These are phyloP conservation scores for Durotheca rogersii DNA, from an alignment of 495 filamentous ascomycete species.

Conservation along the genomic window DNA sequence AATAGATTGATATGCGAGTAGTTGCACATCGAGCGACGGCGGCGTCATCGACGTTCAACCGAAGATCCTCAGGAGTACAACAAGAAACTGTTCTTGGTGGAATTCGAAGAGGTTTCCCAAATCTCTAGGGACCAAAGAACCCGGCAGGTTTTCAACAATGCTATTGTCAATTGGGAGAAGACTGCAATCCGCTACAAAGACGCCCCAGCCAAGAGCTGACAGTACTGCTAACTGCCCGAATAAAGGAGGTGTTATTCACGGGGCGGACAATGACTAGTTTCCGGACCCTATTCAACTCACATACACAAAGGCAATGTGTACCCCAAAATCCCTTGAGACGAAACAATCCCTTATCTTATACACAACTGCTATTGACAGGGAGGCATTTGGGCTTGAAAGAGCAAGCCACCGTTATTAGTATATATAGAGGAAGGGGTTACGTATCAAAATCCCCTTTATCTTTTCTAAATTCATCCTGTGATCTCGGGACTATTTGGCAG, in stretches of 20 bases:
- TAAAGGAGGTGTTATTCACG: constrained; percentile 16
- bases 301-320: not conserved
- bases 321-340: not conserved
- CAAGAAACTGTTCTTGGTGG: constrained; percentile 11
- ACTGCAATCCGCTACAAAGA: not conserved
- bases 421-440: not conserved
- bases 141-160: not conserved
- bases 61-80: constrained; percentile 10
- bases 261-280: not conserved
- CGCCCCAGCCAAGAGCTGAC: not conserved
- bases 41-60: constrained; percentile 15
- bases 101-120: constrained; percentile 19
- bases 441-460: not conserved
- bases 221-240: not conserved
- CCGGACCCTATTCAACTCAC: not conserved
- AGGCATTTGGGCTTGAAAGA: not conserved
- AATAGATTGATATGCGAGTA: not conserved
- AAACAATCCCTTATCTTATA: not conserved
- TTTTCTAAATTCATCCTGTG: not conserved
- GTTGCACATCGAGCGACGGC: constrained; percentile 20
- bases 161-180: not conserved
- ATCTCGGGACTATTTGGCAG: not conserved
- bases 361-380: not conserved
- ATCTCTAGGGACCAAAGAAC: not conserved
- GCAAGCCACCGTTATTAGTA: not conserved